Evolutionary conservation across 2,329 filamentous ascomycete genomes (phyloP).

Genomic region (Grosmannia serpens): DNA sequence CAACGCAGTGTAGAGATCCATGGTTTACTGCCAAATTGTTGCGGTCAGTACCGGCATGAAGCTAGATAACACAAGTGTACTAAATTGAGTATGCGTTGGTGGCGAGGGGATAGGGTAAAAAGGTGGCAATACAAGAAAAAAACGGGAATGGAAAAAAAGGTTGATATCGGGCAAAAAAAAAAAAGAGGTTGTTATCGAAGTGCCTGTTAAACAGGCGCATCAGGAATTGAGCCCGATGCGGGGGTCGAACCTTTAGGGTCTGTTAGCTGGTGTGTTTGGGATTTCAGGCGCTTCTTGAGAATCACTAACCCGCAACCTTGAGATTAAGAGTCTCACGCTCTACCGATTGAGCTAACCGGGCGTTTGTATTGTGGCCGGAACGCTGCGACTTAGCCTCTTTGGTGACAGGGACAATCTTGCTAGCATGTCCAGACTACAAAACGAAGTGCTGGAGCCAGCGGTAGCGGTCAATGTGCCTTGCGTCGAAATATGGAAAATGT

Average conservation of each 20-base stretch:
- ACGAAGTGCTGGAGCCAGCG: too few species aligned
- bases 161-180: not conserved
- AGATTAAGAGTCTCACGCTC: slow-evolving; percentile 59
- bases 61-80: too few species aligned
- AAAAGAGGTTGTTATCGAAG: not conserved
- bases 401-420: not conserved
- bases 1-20: too few species aligned
- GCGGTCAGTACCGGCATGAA: not conserved
- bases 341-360: slow-evolving; percentile 59
- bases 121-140: not conserved
- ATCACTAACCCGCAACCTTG: slow-evolving; percentile 17
- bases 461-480: too few species aligned
- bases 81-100: too few species aligned
- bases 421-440: not conserved
- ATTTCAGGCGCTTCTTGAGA: not conserved
- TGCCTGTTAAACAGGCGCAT: slow-evolving; percentile 14
- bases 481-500: too few species aligned
- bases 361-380: slow-evolving; percentile 12
- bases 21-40: too few species aligned
- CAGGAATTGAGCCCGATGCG: slow-evolving; percentile 33
- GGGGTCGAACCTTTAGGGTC: slow-evolving; percentile 24
- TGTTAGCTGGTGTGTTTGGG: not conserved
- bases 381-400: not conserved
- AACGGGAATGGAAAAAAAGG: not conserved
- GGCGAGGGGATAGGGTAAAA: not conserved